These are phyloP conservation scores for Pouteria glomerata DNA, from an alignment of 148 eudicot genomes.

Conservation along the genomic window DNA sequence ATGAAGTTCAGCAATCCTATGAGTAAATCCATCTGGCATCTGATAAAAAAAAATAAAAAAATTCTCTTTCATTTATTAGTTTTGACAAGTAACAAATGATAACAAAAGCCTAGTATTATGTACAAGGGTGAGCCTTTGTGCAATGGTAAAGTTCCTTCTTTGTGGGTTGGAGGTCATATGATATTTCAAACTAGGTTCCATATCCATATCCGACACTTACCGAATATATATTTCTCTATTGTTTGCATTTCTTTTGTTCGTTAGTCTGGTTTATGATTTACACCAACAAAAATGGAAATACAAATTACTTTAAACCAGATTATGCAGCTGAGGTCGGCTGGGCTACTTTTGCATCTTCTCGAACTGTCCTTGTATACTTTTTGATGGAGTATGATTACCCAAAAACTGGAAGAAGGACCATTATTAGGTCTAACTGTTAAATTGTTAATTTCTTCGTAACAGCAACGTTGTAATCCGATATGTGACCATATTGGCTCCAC, in stretches of 20 bases:
- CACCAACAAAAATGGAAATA: background rate
- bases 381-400: background rate
- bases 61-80: too few relatives aligned
- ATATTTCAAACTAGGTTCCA: too few relatives aligned
- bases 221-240: background rate
- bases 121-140: too few relatives aligned
- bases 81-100: background rate
- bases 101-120: too few relatives aligned
- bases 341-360: background rate
- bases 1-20: background rate
- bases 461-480: constrained; percentile 80
- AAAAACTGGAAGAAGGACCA: background rate
- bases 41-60: background rate
- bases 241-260: background rate
- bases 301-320: background rate
- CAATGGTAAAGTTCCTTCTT: too few relatives aligned
- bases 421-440: background rate
- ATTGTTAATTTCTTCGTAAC: constrained; percentile 20
- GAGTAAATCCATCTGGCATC: too few relatives aligned
- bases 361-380: background rate
- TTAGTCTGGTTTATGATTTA: too few relatives aligned
- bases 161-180: too few relatives aligned
- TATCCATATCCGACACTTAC: too few relatives aligned
- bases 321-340: background rate
- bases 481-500: constrained; percentile 85